Base-by-base conservation (phyloP, 176 grass and related monocot species). In the Dendrocalamus sinicus region DNA sequence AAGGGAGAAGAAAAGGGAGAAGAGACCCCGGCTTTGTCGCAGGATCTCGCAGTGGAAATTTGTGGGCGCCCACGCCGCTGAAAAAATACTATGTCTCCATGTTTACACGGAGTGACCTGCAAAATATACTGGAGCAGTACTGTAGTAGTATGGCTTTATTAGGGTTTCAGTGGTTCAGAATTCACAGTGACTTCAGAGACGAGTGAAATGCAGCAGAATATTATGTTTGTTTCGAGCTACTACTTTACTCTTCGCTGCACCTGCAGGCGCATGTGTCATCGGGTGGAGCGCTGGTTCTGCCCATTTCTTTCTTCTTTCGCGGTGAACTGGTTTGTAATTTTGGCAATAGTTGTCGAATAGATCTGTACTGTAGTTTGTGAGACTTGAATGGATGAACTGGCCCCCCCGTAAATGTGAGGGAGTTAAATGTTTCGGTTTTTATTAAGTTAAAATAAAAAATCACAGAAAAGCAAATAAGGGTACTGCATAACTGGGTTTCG, bases 321-420 rank as follows among this genome's bases (percentile, higher is more conserved):
- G 48, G 14, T 74, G 14, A 74, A 52, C 53, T 30, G 8, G 47
- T 74, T 53, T 74, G 53, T 43, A 59, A 77, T 59, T 77, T 59
- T 55, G 74, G 73, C 7, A 8, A n/a, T 8, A 13, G 12, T 4
- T 15, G 30, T 39, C 37, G 4, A 39, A 39, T 5, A 39, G 37
- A 5, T 5, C 37, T 39, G 37, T 39, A 39, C 37, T 39, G 37
- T 39, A 39, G 37, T 9, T 44, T 70, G 39, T 12, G 41, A 37
- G 67, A 5, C 8, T n/a, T 22, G 30, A 14, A 50, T 50, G 41
- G 23, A 26, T 13, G 59, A 62, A 12, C 11, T 53, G 51, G 15
- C 6, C 51, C 0, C 0, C 6, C 52, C 1, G 53, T 22, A 20
- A 20, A 20, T 55, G 1, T 20, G 6, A 53, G 6, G 2, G 16